Conservation (phyloP, 2,329 filamentous ascomycete genomes). For the Byssochlamys sp. region DNA sequence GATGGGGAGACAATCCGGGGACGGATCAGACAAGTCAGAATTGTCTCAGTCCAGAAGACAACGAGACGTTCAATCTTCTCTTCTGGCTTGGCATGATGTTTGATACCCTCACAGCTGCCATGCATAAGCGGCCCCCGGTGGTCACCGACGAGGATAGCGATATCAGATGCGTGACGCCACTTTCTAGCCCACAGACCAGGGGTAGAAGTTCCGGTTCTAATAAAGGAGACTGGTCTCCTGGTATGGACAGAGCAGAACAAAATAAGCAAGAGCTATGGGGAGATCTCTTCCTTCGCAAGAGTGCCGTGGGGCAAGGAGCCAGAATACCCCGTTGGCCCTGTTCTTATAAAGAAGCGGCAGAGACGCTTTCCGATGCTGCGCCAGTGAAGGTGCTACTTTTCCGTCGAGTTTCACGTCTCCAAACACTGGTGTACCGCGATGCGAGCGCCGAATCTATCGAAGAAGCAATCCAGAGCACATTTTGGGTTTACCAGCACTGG, state of each 20-base stretch:
- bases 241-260: constrained; percentile 7
- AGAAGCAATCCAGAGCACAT: constrained; percentile 24
- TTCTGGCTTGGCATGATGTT: constrained; percentile 54
- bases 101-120: constrained; percentile 48
- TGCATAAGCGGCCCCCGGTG: constrained; percentile 39
- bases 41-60: constrained; percentile 26
- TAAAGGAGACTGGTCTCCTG: neutral
- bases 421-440: constrained; percentile 41
- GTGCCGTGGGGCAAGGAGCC: neutral
- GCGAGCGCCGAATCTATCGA: constrained; percentile 41
- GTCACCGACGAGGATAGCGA: constrained; percentile 40
- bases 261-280: constrained; percentile 30
- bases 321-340: constrained; percentile 43
- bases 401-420: constrained; percentile 46
- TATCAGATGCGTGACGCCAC: constrained; percentile 12
- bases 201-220: neutral
- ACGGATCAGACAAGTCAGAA: neutral
- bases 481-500: constrained; percentile 49
- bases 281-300: constrained; percentile 23
- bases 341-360: constrained; percentile 42
- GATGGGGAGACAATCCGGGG: neutral
- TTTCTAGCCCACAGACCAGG: neutral
- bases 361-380: constrained; percentile 43
- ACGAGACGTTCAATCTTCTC: constrained; percentile 44
- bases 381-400: constrained; percentile 53